Evolutionary conservation across 1,139 yeast species (phyloP), one percentile per base, ranked within the genome.

Genomic region (Yamadazyma sp.): DNA sequence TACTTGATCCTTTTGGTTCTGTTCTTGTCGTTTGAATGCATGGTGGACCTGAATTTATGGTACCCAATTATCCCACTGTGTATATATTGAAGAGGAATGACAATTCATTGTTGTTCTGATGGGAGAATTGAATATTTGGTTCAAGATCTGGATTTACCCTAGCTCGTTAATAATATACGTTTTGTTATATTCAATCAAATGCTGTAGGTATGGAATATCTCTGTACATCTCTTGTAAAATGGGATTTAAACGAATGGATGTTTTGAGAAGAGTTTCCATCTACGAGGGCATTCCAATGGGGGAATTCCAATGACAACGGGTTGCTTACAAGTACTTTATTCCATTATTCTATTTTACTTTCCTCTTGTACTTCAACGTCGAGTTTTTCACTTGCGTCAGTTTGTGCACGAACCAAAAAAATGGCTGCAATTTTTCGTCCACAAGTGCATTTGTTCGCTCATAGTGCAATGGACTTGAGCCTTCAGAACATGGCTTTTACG

Each of bases 341-440:
- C n/a, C n/a, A n/a, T n/a, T n/a, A n/a, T n/a, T n/a, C n/a, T n/a
- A n/a, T n/a, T n/a, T n/a, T n/a, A n/a, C n/a, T n/a, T n/a, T n/a
- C 25, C 25, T 10, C 15, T 11, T 25, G 5, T 23, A 6, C 9
- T 23, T 20, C 22, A 9, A 20, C 22, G 12, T 10, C 25, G 14
- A 25, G 12, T 25, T 25, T 25, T 25, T 25, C 28, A 12, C 14
- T 11, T 12, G 15, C 9, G 7, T 12, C 12, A 9, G 8, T 25
- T 25, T 25, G 28, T 25, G 28, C 6, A 23, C n/a, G 29, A 15
- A 6, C 21, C 9, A 18, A 29, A 29, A 28, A 14, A 29, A 11
- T 29, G 31, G 31, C 31, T 29, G 31, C 31, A 29, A 29, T 12
- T 29, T 29, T 29, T 29, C 22, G n/a, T 6, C 21, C 23, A 18